Evolutionary conservation across 2,329 filamentous ascomycete genomes (phyloP), one percentile per base, ranked within the genome.

Genomic region (Penicillium occitanis): DNA sequence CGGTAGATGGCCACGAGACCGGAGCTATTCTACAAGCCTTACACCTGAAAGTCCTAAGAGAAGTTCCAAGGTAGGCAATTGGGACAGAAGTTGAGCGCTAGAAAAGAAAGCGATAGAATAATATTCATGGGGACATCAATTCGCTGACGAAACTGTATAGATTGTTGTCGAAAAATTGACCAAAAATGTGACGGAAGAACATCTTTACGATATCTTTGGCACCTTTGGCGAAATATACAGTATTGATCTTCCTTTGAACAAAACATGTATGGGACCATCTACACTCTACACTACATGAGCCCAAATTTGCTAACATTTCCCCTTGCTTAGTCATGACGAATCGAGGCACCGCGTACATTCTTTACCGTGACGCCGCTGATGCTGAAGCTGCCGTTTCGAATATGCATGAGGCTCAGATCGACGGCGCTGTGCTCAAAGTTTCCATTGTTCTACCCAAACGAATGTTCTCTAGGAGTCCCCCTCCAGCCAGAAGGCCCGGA

Each of bases 321-420:
- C 58, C 17, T 25, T 63, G 68, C 69, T 48, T 73, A 95, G 92
- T 91, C 82, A 90, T 91, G 77, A 93, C 89, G 63, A 98, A 98
- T 74, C 90, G 94, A 66, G 94, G 95, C 57, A 96, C 92, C 33
- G 95, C 94, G 37, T 98, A 97, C 77, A 93, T 98, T 69, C 84
- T 97, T 50, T 99, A 90, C 79, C 83, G 88, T 63, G 85, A 90
- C 70, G 87, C 93, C 69, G 83, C 86, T 60, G 90, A 94, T 69
- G 94, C 95, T 28, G 92, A 97, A 79, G 84, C 88, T 14, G 95
- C 95, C 33, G 96, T 97, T 71, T 88, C 93, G 19, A 91, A 96
- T 76, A 98, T 99, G 95, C 95, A 99, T 78, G 95, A 99, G 80
- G 92, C 91, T n/a, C 91, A 96, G 74, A 81, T 97, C 33, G 93